These are phyloP conservation scores for Macadamia integrifolia DNA, from an alignment of 164 flowering plant species.

Conservation along the genomic window DNA sequence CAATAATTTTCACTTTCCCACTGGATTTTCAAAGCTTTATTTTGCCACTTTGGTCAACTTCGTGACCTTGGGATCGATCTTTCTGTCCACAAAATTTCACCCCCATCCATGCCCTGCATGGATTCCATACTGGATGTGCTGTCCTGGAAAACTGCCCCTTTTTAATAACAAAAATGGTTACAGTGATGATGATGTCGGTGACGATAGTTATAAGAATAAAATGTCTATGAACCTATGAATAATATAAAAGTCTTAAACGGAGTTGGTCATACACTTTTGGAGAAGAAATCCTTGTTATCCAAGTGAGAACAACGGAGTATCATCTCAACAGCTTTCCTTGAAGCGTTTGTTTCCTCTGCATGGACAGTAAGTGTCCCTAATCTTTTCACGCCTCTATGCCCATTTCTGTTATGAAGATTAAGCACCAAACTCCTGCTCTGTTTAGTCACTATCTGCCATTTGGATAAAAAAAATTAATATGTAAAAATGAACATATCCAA, in stretches of 20 bases:
- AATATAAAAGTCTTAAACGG: not conserved
- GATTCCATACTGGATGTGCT: no score
- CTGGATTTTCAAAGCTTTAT: no score
- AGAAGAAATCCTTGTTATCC: slow-evolving; percentile 70
- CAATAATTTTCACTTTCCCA: no score
- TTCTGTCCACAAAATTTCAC: no score
- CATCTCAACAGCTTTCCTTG: slow-evolving; percentile 61
- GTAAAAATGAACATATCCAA: no score
- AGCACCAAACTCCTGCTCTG: slow-evolving; percentile 41
- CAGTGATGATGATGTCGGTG: not conserved
- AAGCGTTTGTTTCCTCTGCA: slow-evolving; percentile 78
- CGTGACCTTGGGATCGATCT: no score
- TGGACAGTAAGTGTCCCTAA: slow-evolving; percentile 54
- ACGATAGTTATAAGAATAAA: not conserved
- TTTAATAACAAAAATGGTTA: no score
- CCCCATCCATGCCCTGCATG: no score
- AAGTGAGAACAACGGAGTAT: slow-evolving; percentile 52
- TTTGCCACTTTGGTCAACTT: no score
- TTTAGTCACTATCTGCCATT: slow-evolving; percentile 60
- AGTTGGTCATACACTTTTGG: slow-evolving; percentile 68
- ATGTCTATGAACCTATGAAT: not conserved
- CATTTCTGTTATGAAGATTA: slow-evolving; percentile 29
- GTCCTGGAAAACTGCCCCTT: no score
- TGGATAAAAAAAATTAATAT: not conserved
- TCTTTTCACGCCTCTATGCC: slow-evolving; percentile 23